Evolutionary conservation across 164 flowering plant genomes (phyloP).

Genomic region (Vitis cinerea): DNA sequence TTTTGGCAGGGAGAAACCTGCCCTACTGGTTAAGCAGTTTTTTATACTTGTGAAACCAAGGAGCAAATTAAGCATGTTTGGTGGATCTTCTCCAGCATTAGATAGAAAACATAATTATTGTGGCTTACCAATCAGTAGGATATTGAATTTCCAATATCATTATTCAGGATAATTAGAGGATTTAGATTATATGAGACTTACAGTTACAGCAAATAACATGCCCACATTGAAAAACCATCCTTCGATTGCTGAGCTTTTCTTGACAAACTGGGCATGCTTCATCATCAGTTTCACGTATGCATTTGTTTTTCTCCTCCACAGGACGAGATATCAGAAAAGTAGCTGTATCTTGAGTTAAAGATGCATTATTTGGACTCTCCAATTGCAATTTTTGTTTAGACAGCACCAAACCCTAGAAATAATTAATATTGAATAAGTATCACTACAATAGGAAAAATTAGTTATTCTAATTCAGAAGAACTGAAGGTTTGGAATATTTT

Average conservation of each 20-base stretch:
- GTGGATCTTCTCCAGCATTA: too few species aligned
- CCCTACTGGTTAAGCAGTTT: neutral
- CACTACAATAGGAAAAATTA: too few species aligned
- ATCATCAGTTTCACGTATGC: conserved; percentile 31
- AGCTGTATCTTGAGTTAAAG: conserved; percentile 31
- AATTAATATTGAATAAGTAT: neutral
- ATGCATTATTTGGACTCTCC: conserved; percentile 29
- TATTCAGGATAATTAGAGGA: neutral
- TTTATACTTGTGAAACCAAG: neutral
- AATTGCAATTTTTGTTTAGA: conserved; percentile 46
- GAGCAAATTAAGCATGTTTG: too few species aligned
- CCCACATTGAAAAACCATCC: conserved; percentile 96
- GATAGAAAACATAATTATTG: neutral
- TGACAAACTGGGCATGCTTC: conserved; percentile 93
- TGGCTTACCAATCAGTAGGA: conserved; percentile 2
- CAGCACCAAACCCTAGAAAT: conserved; percentile 68
- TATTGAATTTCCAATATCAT: neutral
- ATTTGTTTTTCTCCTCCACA: conserved; percentile 25
- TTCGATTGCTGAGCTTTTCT: conserved; percentile 67
- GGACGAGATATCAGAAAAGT: conserved; percentile 9
- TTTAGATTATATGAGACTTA: conserved; percentile 34
- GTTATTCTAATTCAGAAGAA: too few species aligned
- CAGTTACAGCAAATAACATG: conserved; percentile 93
- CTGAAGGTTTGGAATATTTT: too few species aligned
- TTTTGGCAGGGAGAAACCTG: too few species aligned